phyloP scores from a whole-genome alignment of 768 basidiomycete genomes.

The Hortiboletus campestris region DNA sequence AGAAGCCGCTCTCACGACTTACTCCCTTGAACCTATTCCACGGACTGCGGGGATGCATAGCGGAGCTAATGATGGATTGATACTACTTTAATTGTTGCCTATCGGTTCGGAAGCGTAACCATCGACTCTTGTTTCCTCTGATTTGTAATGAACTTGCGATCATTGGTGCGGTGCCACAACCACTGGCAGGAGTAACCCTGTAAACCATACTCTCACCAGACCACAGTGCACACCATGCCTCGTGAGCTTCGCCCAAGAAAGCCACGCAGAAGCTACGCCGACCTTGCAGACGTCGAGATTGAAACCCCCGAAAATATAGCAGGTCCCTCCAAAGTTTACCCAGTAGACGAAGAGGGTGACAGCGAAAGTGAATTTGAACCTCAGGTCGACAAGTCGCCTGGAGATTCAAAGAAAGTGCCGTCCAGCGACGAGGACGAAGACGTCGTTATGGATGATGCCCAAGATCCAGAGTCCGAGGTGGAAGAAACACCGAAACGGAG shows the following conservation, averaged over 20 bases:
- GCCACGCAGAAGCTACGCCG: conserved; percentile 49
- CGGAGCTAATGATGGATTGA: too few species aligned
- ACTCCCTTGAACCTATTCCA: too few species aligned
- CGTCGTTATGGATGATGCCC: conserved; percentile 21
- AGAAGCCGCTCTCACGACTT: too few species aligned
- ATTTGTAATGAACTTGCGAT: too few species aligned
- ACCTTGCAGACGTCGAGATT: conserved; percentile 31
- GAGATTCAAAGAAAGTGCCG: conserved; percentile 29
- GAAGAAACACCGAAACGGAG: conserved; percentile 13
- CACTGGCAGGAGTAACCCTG: neutral
- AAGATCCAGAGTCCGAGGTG: conserved; percentile 12
- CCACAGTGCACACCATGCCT: conserved; percentile 38
- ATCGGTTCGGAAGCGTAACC: too few species aligned
- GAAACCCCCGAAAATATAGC: conserved; percentile 35
- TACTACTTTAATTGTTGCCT: too few species aligned
- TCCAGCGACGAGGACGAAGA: conserved; percentile 35
- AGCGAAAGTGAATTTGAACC: conserved; percentile 60
- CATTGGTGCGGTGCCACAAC: too few species aligned
- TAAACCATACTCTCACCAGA: neutral
- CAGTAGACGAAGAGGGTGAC: conserved; percentile 24
- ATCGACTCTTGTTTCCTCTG: too few species aligned
- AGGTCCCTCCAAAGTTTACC: conserved; percentile 38
- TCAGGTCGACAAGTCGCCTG: conserved; percentile 34
- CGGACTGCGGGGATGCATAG: too few species aligned
- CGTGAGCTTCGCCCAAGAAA: conserved; percentile 57